These are phyloP conservation scores for Dactylellina drechsleri DNA, from an alignment of 2,329 filamentous ascomycete species.

Conservation along the genomic window DNA sequence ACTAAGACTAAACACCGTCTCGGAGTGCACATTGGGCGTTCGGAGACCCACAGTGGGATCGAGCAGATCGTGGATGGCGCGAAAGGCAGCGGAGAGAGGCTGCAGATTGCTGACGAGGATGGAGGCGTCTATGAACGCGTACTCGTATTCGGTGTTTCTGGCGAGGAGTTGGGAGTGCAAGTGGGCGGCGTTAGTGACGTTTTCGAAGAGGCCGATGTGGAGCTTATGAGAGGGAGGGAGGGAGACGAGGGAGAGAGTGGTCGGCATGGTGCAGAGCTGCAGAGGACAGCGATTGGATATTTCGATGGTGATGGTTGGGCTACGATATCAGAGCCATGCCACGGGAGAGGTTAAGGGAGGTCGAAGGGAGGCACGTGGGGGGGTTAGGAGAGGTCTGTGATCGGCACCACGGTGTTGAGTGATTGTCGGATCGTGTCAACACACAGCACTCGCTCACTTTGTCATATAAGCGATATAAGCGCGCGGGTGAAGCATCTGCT, in stretches of 20 bases:
- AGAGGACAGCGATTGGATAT: background rate
- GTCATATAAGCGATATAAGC: constrained; percentile 30
- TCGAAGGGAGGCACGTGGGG: background rate
- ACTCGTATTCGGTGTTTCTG: constrained; percentile 86
- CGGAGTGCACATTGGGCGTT: constrained; percentile 87
- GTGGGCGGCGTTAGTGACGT: constrained; percentile 80
- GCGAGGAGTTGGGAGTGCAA: constrained; percentile 85
- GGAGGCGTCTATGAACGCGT: constrained; percentile 89
- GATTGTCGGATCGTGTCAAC: constrained; percentile 2
- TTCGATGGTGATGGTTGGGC: background rate
- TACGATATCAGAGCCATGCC: background rate
- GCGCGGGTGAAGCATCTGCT: constrained; percentile 16
- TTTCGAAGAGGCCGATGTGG: constrained; percentile 77
- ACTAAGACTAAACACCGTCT: constrained; percentile 82
- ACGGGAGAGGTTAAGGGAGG: background rate
- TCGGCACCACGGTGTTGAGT: background rate
- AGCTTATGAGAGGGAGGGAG: constrained; percentile 74
- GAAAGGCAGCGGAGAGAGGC: constrained; percentile 77
- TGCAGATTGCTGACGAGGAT: constrained; percentile 67
- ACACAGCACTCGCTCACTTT: background rate
- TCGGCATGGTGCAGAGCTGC: constrained; percentile 64
- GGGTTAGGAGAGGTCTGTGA: background rate
- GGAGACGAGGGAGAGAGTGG: constrained; percentile 79
- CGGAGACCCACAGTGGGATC: constrained; percentile 69
- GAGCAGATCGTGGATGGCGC: constrained; percentile 74